Base-by-base conservation (phyloP, 2,329 filamentous ascomycete genomes). In the Cercospora brassicicola region DNA sequence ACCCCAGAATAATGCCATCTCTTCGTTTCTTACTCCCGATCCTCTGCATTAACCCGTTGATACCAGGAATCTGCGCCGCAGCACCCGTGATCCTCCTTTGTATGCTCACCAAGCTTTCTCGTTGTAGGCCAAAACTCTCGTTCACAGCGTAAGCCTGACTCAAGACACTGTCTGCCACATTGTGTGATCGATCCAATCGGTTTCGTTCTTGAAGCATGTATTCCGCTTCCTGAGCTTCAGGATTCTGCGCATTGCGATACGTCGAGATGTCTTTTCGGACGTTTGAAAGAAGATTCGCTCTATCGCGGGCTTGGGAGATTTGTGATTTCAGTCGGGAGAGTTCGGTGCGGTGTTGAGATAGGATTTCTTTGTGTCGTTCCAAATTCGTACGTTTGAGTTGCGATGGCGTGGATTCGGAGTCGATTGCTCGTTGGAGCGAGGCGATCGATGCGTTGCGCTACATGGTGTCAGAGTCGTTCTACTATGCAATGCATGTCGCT, bases 371-470 rank as follows among this genome's bases (percentile, higher is more conserved):
- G 75, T 98, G 92, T 31, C 96, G 90, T 67, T 92, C 87, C 42
- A 99, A 89, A 79, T 98, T 97, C 83, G 94, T 97, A 77, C 97
- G 94, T 82, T 98, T 98, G n/a, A 97, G 87, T 65, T 94, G 93
- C 42, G 94, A 98, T 55, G 93, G 90, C 61, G 91, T 93, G 23
- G 93, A 89, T 85, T 98, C 94, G 66, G 94, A 96, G 83, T 98
- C 94, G 74, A 98, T 91, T 64, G 97, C 89, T 67, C 94, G 92
- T 73, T 89, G 84, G 66, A 99, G 90, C 81, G 97, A 93, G 67
- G 85, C 82, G 77, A 98, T 89, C 63, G 95, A 87, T 55, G 86
- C 84, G 78, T 97, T 93, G 77, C 95, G 90, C 93, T 97, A 55
- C 39, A 33, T 6, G 23, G 13, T 26, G 31, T 59, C 28, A 61